Conservation (phyloP, 371 early-diverging fungal genomes). For the Chytridium lagenaria region DNA sequence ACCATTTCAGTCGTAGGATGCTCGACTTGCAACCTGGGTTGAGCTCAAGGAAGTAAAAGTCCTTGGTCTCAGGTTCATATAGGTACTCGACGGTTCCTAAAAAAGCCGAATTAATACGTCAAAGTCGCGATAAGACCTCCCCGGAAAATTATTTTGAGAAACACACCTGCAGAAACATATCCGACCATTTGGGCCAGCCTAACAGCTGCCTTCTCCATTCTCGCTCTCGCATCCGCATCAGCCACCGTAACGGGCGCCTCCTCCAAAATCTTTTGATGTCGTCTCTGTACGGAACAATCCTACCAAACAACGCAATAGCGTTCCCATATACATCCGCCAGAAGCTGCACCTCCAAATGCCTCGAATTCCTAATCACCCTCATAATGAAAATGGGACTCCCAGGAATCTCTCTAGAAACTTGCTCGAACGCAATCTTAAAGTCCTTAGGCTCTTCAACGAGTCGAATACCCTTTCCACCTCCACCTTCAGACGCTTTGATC, state of each 20-base stretch:
- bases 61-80: constrained; percentile 82
- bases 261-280: constrained; percentile 83
- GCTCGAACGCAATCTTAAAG: constrained; percentile 81
- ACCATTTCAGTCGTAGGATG: constrained; percentile 99
- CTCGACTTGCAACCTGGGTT: constrained; percentile 99
- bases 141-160: no score
- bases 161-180: constrained; percentile 88
- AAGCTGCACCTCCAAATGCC: constrained; percentile 98
- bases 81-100: constrained; percentile 94
- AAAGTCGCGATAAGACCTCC: no score
- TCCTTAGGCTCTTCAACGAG: constrained; percentile 76
- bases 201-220: constrained; percentile 97
- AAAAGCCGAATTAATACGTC: neutral
- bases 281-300: constrained; percentile 99
- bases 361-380: constrained; percentile 93
- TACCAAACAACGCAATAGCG: constrained; percentile 95
- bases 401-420: constrained; percentile 93
- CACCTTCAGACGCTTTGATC: constrained; percentile 99
- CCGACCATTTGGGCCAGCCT: constrained; percentile 92
- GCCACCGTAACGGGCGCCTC: constrained; percentile 94
- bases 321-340: constrained; percentile 97
- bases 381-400: constrained; percentile 97
- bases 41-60: constrained; percentile 96
- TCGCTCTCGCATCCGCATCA: constrained; percentile 75
- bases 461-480: constrained; percentile 99